Evolutionary conservation across 1,139 yeast species (phyloP).

Genomic region (Yamadazyma taylorii): DNA sequence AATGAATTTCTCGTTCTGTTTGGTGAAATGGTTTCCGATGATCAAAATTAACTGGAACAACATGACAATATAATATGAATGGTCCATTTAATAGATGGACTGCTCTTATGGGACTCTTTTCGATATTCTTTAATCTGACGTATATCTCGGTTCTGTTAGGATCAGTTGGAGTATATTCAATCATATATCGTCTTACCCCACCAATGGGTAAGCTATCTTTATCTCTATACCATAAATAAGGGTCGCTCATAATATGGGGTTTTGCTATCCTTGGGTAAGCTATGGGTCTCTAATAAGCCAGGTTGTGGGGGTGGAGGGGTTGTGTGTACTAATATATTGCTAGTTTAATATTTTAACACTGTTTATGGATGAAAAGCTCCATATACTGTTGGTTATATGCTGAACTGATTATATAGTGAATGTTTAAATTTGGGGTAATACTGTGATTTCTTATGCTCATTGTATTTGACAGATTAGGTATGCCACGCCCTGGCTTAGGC

Average conservation of each 20-base stretch:
- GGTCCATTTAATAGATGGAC: conserved; percentile 61
- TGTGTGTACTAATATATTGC: too few species aligned
- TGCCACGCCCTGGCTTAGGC: too few species aligned
- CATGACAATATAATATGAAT: conserved; percentile 57
- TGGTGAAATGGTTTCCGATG: conserved; percentile 32
- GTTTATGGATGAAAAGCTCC: too few species aligned
- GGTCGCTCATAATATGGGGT: conserved; percentile 13
- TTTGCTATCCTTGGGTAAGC: too few species aligned
- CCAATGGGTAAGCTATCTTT: conserved; percentile 37
- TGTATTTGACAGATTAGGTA: too few species aligned
- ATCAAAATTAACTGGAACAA: conserved; percentile 52
- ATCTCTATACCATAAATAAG: conserved; percentile 43
- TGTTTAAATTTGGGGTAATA: neutral
- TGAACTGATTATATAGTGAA: too few species aligned
- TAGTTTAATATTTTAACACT: too few species aligned
- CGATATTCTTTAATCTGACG: conserved; percentile 51
- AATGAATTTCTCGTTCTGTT: conserved; percentile 32
- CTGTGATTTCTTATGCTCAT: too few species aligned
- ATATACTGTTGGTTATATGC: too few species aligned
- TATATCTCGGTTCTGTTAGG: conserved; percentile 22
- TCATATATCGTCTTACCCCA: conserved; percentile 36
- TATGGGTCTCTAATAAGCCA: too few species aligned
- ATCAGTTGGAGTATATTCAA: conserved; percentile 27
- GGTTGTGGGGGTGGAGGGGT: too few species aligned
- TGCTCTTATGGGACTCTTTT: conserved; percentile 51